phyloP scores from a whole-genome alignment of 306 rosid species.

The Pyrus communis region DNA sequence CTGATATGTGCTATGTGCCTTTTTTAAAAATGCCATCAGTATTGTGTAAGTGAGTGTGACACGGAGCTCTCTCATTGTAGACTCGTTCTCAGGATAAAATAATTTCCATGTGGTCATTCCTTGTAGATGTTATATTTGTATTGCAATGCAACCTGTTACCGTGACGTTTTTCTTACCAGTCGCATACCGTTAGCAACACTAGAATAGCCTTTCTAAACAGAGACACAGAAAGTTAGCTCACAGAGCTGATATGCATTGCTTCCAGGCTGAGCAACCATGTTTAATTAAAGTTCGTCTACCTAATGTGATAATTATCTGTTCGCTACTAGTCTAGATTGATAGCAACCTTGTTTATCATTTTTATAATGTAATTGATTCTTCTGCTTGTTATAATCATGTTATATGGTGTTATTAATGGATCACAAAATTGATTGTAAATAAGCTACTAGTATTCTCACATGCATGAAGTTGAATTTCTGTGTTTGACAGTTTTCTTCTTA shows the following conservation, averaged over 20 bases:
- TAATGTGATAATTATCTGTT: not conserved
- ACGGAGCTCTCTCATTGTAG: not conserved
- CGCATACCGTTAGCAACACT: not conserved
- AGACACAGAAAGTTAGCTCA: not conserved
- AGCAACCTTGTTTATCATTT: not conserved
- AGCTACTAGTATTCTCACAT: not conserved
- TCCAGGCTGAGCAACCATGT: not conserved
- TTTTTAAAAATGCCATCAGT: not conserved
- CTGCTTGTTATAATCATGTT: not conserved
- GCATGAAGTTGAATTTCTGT: not conserved
- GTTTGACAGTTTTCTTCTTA: constrained; percentile 8
- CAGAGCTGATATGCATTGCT: not conserved
- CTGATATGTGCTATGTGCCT: not conserved
- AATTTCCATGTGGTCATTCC: not conserved
- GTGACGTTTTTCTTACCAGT: not conserved
- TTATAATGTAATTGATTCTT: not conserved
- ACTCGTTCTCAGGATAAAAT: not conserved
- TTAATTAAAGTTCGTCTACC: not conserved
- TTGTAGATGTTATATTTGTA: not conserved
- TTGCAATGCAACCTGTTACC: not conserved
- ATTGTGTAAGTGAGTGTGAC: not conserved
- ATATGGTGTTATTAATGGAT: not conserved
- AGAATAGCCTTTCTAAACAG: not conserved
- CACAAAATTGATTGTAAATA: not conserved
- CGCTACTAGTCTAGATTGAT: not conserved